These are phyloP conservation scores for Dipteronia sinensis DNA, from an alignment of 345 rosid genomes.

Conservation along the genomic window DNA sequence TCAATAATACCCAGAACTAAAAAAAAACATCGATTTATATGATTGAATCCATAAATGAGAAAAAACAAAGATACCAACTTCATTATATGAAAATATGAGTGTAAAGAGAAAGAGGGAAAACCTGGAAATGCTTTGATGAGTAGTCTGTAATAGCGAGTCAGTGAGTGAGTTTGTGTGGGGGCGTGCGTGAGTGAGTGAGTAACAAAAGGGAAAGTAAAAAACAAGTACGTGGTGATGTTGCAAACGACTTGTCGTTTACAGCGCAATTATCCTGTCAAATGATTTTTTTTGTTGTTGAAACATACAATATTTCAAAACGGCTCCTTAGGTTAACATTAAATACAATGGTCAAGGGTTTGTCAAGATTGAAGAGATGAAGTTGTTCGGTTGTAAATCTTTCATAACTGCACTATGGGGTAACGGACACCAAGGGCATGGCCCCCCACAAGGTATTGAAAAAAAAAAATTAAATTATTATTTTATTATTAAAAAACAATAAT, in stretches of 20 bases:
- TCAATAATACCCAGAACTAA: conserved; percentile 7
- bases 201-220: not conserved
- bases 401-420: too few relatives aligned
- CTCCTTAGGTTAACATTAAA: too few relatives aligned
- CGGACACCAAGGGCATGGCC: too few relatives aligned
- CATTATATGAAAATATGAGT: not conserved
- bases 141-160: not conserved
- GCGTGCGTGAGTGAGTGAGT: not conserved
- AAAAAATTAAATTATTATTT: too few relatives aligned
- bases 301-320: not conserved
- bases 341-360: too few relatives aligned
- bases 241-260: not conserved
- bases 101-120: not conserved
- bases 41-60: not conserved
- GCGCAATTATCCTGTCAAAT: too few relatives aligned
- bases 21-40: not conserved
- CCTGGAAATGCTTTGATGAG: conserved; percentile 1
- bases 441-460: too few relatives aligned
- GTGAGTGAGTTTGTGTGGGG: not conserved
- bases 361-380: too few relatives aligned
- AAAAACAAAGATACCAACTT: not conserved
- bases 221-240: not conserved
- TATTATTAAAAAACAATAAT: too few relatives aligned
- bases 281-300: too few relatives aligned
- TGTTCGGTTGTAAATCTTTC: too few relatives aligned